Evolutionary conservation across 768 basidiomycete genomes (phyloP).

Genomic region (Mycena polygramma): DNA sequence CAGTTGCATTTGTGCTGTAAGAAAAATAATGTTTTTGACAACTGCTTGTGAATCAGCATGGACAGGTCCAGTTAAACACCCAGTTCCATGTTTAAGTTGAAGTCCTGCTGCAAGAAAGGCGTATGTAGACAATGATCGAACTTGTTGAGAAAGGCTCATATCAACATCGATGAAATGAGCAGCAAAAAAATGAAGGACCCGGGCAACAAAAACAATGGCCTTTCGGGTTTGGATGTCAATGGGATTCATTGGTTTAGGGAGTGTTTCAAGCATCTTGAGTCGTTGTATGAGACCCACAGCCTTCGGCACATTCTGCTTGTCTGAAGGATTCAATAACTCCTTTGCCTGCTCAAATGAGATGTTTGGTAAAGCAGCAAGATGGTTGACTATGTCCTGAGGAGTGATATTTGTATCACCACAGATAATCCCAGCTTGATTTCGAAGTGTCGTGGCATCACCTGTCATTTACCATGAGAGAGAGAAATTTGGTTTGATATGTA

Average conservation of each 20-base stretch:
- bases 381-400: slow-evolving; percentile 23
- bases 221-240: slow-evolving; percentile 6
- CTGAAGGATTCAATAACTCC: slow-evolving; percentile 35
- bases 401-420: slow-evolving; percentile 31
- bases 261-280: neutral
- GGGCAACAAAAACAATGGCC: slow-evolving; percentile 28
- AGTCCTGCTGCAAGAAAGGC: slow-evolving; percentile 37
- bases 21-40: slow-evolving; percentile 44
- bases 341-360: slow-evolving; percentile 28
- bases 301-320: slow-evolving; percentile 44
- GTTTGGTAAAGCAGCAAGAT: slow-evolving; percentile 13
- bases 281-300: slow-evolving; percentile 37
- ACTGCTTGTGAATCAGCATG: slow-evolving; percentile 45
- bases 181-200: slow-evolving; percentile 33
- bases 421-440: slow-evolving; percentile 37
- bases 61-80: slow-evolving; percentile 39
- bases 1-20: slow-evolving; percentile 40
- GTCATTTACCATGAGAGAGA: neutral
- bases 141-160: slow-evolving; percentile 39
- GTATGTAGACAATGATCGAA: slow-evolving; percentile 37
- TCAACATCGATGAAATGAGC: slow-evolving; percentile 38
- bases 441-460: slow-evolving; percentile 43
- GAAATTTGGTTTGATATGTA: neutral
- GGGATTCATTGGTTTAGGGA: slow-evolving; percentile 7
- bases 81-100: slow-evolving; percentile 33